Evolutionary conservation across 2,329 filamentous ascomycete genomes (phyloP).

Genomic region (Leptographium flavum): DNA sequence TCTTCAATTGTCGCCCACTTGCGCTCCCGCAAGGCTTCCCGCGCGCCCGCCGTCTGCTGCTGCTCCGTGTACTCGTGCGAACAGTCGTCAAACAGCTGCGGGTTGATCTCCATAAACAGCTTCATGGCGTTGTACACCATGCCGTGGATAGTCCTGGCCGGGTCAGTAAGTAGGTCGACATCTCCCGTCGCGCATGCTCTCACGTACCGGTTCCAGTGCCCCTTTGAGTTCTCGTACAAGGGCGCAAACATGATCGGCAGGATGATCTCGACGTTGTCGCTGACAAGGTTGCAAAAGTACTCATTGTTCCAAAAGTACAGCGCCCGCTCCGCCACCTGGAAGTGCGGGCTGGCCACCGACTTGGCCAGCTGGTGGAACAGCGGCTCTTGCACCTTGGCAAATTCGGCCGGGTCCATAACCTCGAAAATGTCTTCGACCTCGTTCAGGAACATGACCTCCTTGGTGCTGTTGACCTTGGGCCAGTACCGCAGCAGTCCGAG

Average conservation of each 20-base stretch:
- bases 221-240: conserved; percentile 96
- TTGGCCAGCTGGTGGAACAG: conserved; percentile 95
- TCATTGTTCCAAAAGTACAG: conserved; percentile 99
- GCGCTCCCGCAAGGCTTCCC: conserved; percentile 66
- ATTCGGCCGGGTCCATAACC: conserved; percentile 97
- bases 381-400: conserved; percentile 95
- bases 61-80: conserved; percentile 96
- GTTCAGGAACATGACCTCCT: conserved; percentile 99
- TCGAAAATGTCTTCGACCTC: conserved; percentile 99
- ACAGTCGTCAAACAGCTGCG: conserved; percentile 95
- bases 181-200: too few species aligned
- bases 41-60: conserved; percentile 79
- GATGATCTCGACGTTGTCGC: conserved; percentile 97
- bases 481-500: conserved; percentile 89
- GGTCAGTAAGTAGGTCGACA: background rate
- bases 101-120: conserved; percentile 99
- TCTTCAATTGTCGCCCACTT: conserved; percentile 83
- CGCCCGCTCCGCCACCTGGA: conserved; percentile 93
- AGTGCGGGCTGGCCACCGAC: conserved; percentile 94
- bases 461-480: conserved; percentile 99
- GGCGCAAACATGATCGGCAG: conserved; percentile 98
- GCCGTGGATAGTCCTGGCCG: conserved; percentile 78
- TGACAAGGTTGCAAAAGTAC: conserved; percentile 98
- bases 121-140: conserved; percentile 99
- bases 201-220: conserved; percentile 85